Evolutionary conservation across 2,329 filamentous ascomycete species (phyloP), one percentile per base, ranked within the genome.

Genomic region (Bipolaris bicolor): DNA sequence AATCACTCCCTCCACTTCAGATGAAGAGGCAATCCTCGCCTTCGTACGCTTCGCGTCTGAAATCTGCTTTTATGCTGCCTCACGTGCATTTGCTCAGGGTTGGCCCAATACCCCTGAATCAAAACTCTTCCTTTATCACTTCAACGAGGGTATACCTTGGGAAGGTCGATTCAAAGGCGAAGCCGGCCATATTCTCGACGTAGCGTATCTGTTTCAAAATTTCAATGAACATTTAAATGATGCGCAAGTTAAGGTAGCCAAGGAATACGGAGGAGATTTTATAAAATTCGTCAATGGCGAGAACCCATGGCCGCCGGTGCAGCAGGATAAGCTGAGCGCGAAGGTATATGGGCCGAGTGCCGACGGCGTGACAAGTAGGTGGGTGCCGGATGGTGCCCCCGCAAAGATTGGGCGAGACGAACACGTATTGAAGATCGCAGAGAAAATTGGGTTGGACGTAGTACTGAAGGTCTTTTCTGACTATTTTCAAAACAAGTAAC

Each of bases 1-100:
- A 1, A 76, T 82, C 53, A 64, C 67, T 0, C 49, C 73, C 7
- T 60, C 68, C 3, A 71, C 74, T 0, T 40, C 69, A 4, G 80
- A 83, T 48, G 72, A 78, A 1, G 74, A 78, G n/a, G 80, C 78
- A 0, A 73, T 81, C 18, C 59, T 71, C 3, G 69, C 67, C 1
- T 72, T 84, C 31, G 67, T 83, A 2, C 68, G 78, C 11, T 81
- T 82, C 49, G 69, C 72, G 13, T 78, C 76, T 18, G 82, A 84
- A 52, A 76, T 83, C 33, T 68, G 68, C 7, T 84, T 81, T 67
- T 79, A 79, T 51, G 78, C 79, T 1, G 75, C 82, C 0, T 76
- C 76, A 0, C 59, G 78, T 15, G 70, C 76, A 15, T 77, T 80
- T 26, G 81, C 80, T 2, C 60, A 72, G 45, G 71, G 68, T 26